A percentile compares a stretch with the other conserved stretches of the same genome.
These are phyloP conservation scores for Penicillium odoratum DNA, from an alignment of 495 filamentous ascomycete species.

Conservation along the genomic window DNA sequence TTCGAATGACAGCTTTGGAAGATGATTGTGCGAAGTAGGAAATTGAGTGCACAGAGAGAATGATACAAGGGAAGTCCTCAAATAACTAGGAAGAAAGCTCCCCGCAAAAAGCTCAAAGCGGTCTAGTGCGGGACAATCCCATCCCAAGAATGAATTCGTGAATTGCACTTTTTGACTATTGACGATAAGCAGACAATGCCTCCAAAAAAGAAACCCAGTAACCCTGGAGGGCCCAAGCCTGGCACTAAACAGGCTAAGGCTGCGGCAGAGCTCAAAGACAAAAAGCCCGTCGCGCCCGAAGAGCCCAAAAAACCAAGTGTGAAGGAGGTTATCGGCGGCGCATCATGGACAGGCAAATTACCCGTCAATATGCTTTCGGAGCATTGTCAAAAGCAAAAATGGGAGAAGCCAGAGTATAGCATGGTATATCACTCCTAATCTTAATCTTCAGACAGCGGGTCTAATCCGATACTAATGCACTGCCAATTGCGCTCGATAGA, in stretches of 20 bases:
- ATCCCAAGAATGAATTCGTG: slow-evolving; percentile 13
- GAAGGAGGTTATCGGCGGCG: slow-evolving; percentile 86
- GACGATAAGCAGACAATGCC: slow-evolving; percentile 29
- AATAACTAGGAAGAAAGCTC: slow-evolving; percentile 9
- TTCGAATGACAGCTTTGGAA: not conserved
- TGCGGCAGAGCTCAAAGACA: slow-evolving; percentile 38
- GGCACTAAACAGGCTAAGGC: slow-evolving; percentile 50
- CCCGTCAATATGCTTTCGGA: slow-evolving; percentile 91
- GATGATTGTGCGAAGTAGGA: not conserved
- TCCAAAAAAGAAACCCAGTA: slow-evolving; percentile 46
- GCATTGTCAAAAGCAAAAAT: slow-evolving; percentile 92
- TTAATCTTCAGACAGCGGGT: not conserved
- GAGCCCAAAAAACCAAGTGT: slow-evolving; percentile 75
- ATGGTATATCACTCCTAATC: slow-evolving; percentile 48
- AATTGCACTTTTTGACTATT: slow-evolving; percentile 2
- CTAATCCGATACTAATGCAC: not conserved
- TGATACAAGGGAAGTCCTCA: not conserved
- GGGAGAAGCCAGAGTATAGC: slow-evolving; percentile 90
- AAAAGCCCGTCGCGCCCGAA: slow-evolving; percentile 43
- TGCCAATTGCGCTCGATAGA: slow-evolving; percentile 28
- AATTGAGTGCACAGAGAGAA: not conserved
- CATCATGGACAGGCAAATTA: slow-evolving; percentile 96
- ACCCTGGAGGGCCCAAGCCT: slow-evolving; percentile 40
- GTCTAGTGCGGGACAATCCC: slow-evolving; percentile 39
- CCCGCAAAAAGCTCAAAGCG: slow-evolving; percentile 30